Base-by-base conservation (phyloP, 805 yeast genomes). In the Torulaspora franciscae region DNA sequence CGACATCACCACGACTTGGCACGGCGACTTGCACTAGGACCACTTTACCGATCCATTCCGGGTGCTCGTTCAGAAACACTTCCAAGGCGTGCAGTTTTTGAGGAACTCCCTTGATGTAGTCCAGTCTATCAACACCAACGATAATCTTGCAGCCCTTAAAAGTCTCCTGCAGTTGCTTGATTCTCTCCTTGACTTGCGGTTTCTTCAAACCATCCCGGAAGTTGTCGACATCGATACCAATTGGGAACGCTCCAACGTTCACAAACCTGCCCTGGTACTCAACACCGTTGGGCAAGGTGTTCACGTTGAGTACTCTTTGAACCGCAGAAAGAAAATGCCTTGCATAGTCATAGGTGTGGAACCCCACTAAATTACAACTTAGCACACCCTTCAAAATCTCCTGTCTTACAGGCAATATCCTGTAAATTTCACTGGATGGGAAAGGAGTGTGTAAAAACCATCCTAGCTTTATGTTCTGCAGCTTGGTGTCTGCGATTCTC, bases 281-380 rank as follows among this genome's bases (percentile, higher is more conserved):
- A 14, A 93, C 85, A 14, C 97, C 96, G 52, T 89, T 90, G 3
- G 99, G 99, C 49, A 85, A 73, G 0, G 97, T 89, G 40, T 81
- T 83, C 6, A 89, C 79, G 49, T 85, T 77, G 42, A 93, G 74
- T 14, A 93, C 85, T 45, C 95, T 75, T 47, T 89, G 82, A 8
- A 93, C 95, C 1, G 95, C 81, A 14, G 95, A 83, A 43, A 95
- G 68, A 68, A 95, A 93, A 71, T 93, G 99, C 56, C 99, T 76
- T 9, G 96, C 98, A 61, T 93, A 93, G 65, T 93, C 99, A 65
- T 93, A 95, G n/a, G 99, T 93, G 66, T 93, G 99, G 76, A 93
- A 93, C 0, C 99, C 99, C 59, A 93, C 81, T 57, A 95, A 74
- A 63, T 93, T 95, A 69, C 98, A 91, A 57, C 93, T 83, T 60